phyloP scores from a whole-genome alignment of 2,329 filamentous ascomycete species.

The Kalaharituber pfeilii region DNA sequence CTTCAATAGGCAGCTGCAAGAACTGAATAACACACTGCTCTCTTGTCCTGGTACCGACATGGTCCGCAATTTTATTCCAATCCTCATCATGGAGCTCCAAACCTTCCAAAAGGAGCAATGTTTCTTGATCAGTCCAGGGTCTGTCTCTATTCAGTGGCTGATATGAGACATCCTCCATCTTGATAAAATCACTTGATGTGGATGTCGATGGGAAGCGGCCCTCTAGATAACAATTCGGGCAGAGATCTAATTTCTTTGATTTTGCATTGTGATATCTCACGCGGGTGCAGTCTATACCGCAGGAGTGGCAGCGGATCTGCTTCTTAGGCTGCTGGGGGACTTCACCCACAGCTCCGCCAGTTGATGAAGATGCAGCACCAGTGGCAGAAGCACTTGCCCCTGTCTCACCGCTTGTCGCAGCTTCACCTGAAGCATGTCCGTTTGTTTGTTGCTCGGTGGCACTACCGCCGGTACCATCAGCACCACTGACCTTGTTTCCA shows the following conservation, averaged over 20 bases:
- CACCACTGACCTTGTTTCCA: slow-evolving; percentile 63
- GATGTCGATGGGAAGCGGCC: slow-evolving; percentile 51
- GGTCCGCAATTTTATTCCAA: slow-evolving; percentile 82
- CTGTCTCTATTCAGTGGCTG: slow-evolving; percentile 66
- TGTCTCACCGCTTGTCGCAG: not conserved
- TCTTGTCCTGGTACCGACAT: slow-evolving; percentile 75
- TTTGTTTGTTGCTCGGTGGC: slow-evolving; percentile 54
- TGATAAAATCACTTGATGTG: slow-evolving; percentile 69
- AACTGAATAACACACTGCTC: slow-evolving; percentile 98
- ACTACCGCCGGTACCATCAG: slow-evolving; percentile 51
- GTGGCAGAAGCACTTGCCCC: slow-evolving; percentile 26
- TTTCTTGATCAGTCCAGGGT: slow-evolving; percentile 80
- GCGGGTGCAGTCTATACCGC: slow-evolving; percentile 72
- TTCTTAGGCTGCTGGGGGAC: slow-evolving; percentile 47
- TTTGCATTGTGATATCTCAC: slow-evolving; percentile 55
- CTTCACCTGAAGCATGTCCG: slow-evolving; percentile 33
- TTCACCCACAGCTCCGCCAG: slow-evolving; percentile 30
- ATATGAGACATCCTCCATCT: slow-evolving; percentile 77
- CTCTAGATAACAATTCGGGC: slow-evolving; percentile 77
- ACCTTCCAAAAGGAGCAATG: slow-evolving; percentile 74
- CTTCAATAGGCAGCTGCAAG: slow-evolving; percentile 87
- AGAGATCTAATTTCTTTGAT: slow-evolving; percentile 46
- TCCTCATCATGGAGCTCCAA: slow-evolving; percentile 89
- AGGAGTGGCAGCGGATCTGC: slow-evolving; percentile 68
- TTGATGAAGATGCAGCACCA: slow-evolving; percentile 38